phyloP scores from a whole-genome alignment of 768 basidiomycete genomes.

The Ramaria rubella region DNA sequence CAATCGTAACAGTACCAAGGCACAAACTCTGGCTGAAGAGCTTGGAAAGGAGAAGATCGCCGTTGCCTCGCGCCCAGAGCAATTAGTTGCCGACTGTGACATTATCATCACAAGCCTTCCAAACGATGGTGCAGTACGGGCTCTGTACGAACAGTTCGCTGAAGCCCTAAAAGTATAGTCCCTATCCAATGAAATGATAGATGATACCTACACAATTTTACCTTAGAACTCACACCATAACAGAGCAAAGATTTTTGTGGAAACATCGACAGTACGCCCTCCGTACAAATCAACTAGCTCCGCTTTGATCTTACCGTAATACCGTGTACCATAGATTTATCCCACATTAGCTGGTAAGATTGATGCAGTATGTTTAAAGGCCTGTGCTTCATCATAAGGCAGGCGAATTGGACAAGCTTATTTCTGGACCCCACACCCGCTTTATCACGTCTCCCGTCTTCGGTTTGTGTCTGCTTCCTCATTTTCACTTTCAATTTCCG shows the following conservation, averaged over 20 bases:
- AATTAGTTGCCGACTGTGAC: conserved; percentile 63
- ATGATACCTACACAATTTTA: not conserved
- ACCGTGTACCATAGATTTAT: conserved; percentile 37
- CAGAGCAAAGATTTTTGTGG: conserved; percentile 70
- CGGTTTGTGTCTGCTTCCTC: conserved; percentile 28
- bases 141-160: conserved; percentile 54
- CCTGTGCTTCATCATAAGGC: conserved; percentile 1
- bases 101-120: conserved; percentile 70
- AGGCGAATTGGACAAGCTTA: conserved; percentile 64
- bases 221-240: conserved; percentile 31
- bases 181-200: not conserved
- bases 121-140: conserved; percentile 62
- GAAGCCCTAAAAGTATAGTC: conserved; percentile 47
- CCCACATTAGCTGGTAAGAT: conserved; percentile 43
- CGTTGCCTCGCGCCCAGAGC: conserved; percentile 49
- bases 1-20: conserved; percentile 65
- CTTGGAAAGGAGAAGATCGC: conserved; percentile 46
- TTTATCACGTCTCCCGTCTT: conserved; percentile 78
- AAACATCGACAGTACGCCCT: conserved; percentile 68
- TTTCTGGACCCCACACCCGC: conserved; percentile 52
- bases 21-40: conserved; percentile 49
- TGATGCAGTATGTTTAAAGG: not conserved
- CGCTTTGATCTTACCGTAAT: conserved; percentile 13
- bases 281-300: not conserved
- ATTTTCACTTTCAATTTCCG: not conserved